phyloP scores from a whole-genome alignment of 1,284 basidiomycete genomes.

The Albatrellus sp. region DNA sequence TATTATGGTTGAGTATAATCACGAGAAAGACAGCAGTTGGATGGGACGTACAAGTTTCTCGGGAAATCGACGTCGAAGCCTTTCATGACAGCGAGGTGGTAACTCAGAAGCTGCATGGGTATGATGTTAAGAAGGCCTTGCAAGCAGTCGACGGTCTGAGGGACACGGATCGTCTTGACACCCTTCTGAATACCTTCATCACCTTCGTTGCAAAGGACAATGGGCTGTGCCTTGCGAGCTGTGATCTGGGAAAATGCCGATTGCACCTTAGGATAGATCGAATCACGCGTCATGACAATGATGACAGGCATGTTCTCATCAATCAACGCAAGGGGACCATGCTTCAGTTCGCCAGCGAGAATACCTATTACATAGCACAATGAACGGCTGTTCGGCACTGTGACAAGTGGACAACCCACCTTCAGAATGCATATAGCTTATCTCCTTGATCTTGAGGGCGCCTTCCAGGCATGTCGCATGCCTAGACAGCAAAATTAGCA shows the following conservation, averaged over 20 bases:
- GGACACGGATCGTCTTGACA: conserved; percentile 85
- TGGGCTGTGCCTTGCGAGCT: conserved; percentile 90
- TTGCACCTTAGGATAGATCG: conserved; percentile 96
- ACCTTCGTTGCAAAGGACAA: conserved; percentile 93
- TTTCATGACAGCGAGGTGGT: conserved; percentile 92
- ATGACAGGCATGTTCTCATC: conserved; percentile 98
- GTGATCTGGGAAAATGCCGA: conserved; percentile 94
- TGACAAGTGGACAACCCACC: conserved; percentile 27
- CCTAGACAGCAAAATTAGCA: conserved; percentile 19
- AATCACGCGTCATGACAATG: conserved; percentile 99
- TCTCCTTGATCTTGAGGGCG: conserved; percentile 99
- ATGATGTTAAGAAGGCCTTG: conserved; percentile 97
- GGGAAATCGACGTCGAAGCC: conserved; percentile 99
- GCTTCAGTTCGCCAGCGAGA: conserved; percentile 96
- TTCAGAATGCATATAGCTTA: conserved; percentile 88
- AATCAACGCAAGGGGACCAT: conserved; percentile 93
- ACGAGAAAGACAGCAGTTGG: neutral
- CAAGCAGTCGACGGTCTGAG: conserved; percentile 87
- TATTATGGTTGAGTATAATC: conserved; percentile 17
- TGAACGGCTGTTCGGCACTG: neutral
- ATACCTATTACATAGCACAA: conserved; percentile 32
- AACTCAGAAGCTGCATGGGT: conserved; percentile 90
- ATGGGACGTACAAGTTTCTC: conserved; percentile 68
- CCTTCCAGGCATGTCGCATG: conserved; percentile 97
- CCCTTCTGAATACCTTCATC: conserved; percentile 72